A percentile compares a stretch with the other conserved stretches of the same genome.
Evolutionary conservation across 1,284 basidiomycete species (phyloP).

Genomic region (Rhodotorula sp.): DNA sequence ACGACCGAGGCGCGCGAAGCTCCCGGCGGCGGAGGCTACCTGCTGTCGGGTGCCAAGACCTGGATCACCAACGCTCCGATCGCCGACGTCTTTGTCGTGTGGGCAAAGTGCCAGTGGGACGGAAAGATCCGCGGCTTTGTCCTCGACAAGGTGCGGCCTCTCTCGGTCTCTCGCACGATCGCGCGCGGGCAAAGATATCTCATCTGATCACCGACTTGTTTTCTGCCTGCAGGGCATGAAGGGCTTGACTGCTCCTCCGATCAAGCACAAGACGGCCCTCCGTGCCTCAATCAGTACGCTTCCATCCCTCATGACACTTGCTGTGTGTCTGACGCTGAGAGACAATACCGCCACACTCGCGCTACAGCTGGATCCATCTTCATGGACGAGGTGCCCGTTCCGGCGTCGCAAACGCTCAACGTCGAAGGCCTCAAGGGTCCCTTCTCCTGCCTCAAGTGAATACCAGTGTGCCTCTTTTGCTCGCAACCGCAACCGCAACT

Average conservation of each 20-base stretch:
- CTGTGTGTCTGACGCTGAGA: neutral
- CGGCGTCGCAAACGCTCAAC: slow-evolving; percentile 70
- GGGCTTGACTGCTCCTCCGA: slow-evolving; percentile 80
- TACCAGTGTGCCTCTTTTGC: neutral
- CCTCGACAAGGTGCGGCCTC: slow-evolving; percentile 65
- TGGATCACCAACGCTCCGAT: slow-evolving; percentile 78
- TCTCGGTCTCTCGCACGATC: no score
- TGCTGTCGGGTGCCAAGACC: slow-evolving; percentile 87
- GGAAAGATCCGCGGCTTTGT: slow-evolving; percentile 87
- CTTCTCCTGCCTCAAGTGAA: slow-evolving; percentile 78
- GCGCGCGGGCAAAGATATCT: no score
- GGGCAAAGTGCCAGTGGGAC: slow-evolving; percentile 95
- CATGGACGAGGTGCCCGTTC: slow-evolving; percentile 76
- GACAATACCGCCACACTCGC: no score
- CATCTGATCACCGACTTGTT: slow-evolving; percentile 48
- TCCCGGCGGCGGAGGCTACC: slow-evolving; percentile 68
- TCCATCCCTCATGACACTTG: neutral
- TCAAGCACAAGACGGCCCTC: slow-evolving; percentile 90
- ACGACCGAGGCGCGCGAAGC: slow-evolving; percentile 83
- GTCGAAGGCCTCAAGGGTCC: slow-evolving; percentile 74
- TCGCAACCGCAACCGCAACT: neutral
- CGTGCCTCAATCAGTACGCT: slow-evolving; percentile 68
- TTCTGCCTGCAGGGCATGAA: slow-evolving; percentile 62
- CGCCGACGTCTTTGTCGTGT: slow-evolving; percentile 73
- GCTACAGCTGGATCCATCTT: slow-evolving; percentile 75